Percentiles rank a stretch among this genome's conserved stretches.
These are phyloP conservation scores for Vigna trinervia DNA, from an alignment of 306 rosid species.

Conservation along the genomic window DNA sequence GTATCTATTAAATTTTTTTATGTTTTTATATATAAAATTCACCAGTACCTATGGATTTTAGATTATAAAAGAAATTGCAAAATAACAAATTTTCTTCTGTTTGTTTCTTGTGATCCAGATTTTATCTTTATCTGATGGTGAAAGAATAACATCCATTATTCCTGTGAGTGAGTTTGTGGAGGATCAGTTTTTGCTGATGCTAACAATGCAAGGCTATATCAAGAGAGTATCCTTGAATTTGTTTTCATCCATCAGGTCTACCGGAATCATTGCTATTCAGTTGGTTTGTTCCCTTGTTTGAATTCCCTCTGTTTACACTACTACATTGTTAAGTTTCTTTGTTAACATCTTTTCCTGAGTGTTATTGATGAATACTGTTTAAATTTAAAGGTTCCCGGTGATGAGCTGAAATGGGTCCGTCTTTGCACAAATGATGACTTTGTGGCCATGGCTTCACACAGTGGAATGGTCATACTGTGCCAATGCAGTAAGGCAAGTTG, in stretches of 20 bases:
- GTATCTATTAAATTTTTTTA: background rate
- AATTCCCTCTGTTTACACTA: constrained; percentile 11
- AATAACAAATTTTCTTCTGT: background rate
- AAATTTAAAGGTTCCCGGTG: constrained; percentile 80
- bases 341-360: constrained; percentile 19
- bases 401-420: constrained; percentile 98
- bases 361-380: constrained; percentile 46
- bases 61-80: background rate
- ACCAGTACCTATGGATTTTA: background rate
- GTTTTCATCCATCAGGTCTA: constrained; percentile 89
- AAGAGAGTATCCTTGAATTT: constrained; percentile 90
- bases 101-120: constrained; percentile 62
- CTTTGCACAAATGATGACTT: constrained; percentile 85
- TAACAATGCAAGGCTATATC: constrained; percentile 89
- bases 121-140: constrained; percentile 91
- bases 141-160: constrained; percentile 90
- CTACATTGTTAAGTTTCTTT: constrained; percentile 9
- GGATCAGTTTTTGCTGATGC: constrained; percentile 92
- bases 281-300: constrained; percentile 73
- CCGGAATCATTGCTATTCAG: constrained; percentile 97
- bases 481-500: constrained; percentile 77
- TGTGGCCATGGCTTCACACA: constrained; percentile 97
- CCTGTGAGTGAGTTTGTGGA: constrained; percentile 90
- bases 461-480: constrained; percentile 88
- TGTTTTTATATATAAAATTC: background rate